phyloP scores from a whole-genome alignment of 345 rosid genomes.

The Gynandropsis gynandra region DNA sequence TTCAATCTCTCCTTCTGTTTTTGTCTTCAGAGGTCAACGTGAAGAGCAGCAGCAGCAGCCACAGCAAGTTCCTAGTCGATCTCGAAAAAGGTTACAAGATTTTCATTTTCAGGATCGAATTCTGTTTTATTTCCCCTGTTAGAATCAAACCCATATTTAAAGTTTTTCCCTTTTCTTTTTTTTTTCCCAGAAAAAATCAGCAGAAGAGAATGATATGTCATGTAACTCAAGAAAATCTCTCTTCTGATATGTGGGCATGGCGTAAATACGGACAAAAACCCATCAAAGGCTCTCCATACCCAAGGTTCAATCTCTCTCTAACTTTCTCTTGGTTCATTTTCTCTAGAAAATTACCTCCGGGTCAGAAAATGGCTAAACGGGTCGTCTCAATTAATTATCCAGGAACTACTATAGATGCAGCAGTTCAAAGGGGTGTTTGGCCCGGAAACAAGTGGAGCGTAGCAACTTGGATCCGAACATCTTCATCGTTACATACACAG shows the following conservation, averaged over 20 bases:
- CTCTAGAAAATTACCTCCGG: background rate
- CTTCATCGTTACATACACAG: slow-evolving; percentile 67
- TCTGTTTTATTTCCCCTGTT: too few species aligned
- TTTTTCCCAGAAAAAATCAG: slow-evolving; percentile 45
- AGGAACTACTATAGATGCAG: slow-evolving; percentile 92
- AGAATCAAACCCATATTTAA: background rate
- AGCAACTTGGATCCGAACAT: slow-evolving; percentile 55
- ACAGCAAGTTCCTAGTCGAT: slow-evolving; percentile 34
- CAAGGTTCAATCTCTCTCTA: slow-evolving; percentile 39
- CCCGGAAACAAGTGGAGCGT: slow-evolving; percentile 84
- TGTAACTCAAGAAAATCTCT: slow-evolving; percentile 63
- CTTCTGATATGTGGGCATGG: slow-evolving; percentile 92
- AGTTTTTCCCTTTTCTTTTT: background rate
- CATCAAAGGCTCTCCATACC: slow-evolving; percentile 88
- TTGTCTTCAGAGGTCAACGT: slow-evolving; percentile 31
- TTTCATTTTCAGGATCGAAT: background rate
- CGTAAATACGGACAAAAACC: slow-evolving; percentile 96
- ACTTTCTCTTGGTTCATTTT: background rate
- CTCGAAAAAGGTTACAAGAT: slow-evolving; percentile 48
- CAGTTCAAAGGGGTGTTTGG: slow-evolving; percentile 77
- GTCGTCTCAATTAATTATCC: slow-evolving; percentile 10
- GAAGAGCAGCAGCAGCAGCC: slow-evolving; percentile 28
- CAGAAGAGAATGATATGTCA: slow-evolving; percentile 62
- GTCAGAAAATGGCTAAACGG: slow-evolving; percentile 8
- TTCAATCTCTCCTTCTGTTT: slow-evolving; percentile 21